phyloP scores from a whole-genome alignment of 75 land plant genomes.

The Pinus tabuliformis region DNA sequence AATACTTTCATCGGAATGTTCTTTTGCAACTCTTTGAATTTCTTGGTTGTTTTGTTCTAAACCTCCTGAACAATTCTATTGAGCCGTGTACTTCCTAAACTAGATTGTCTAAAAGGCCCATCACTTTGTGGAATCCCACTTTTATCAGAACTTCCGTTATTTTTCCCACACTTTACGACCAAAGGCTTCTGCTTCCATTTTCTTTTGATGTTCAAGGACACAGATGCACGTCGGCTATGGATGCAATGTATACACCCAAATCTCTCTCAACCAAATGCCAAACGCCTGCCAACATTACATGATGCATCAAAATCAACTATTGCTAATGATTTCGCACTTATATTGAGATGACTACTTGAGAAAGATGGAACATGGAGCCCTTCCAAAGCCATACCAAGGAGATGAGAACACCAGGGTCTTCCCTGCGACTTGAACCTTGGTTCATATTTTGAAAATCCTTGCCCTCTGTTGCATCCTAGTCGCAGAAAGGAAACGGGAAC shows the following conservation, averaged over 20 bases:
- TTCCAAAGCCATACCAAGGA: constrained; percentile 3
- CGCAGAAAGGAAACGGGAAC: no score
- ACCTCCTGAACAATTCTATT: constrained; percentile 32
- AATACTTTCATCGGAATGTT: constrained; percentile 54
- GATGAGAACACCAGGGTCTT: constrained; percentile 4
- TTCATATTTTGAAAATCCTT: no score
- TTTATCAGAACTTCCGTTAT: background rate
- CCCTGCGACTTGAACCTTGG: no score
- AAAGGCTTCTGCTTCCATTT: constrained; percentile 2
- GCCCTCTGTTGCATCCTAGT: no score
- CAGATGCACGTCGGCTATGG: background rate
- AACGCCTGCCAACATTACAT: background rate
- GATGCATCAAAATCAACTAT: background rate
- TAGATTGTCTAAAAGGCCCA: background rate
- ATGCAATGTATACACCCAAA: background rate
- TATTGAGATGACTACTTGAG: background rate
- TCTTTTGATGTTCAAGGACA: background rate
- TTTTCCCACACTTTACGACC: constrained; percentile 3
- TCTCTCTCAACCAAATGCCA: constrained; percentile 1
- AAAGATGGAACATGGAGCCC: background rate
- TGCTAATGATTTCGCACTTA: background rate
- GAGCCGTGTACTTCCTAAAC: constrained; percentile 38
- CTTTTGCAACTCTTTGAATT: constrained; percentile 49
- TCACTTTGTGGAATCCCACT: background rate
- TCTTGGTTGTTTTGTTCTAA: constrained; percentile 20